Percentiles rank a stretch among this genome's conserved stretches.
These are phyloP conservation scores for Quercus suber DNA, from an alignment of 306 rosid species.

Conservation along the genomic window DNA sequence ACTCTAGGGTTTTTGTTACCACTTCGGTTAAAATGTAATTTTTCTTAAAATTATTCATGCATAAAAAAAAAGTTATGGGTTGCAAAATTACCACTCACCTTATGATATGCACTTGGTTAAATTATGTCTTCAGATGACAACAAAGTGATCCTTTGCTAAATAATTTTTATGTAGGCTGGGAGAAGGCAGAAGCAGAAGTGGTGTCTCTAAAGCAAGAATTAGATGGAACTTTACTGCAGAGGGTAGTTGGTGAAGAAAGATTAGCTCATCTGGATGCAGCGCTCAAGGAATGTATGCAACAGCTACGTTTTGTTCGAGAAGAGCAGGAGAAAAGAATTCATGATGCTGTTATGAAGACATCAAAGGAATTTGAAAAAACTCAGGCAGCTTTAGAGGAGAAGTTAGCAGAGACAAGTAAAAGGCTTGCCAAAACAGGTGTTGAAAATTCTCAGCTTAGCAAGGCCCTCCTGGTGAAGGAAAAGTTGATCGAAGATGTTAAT, in stretches of 20 bases:
- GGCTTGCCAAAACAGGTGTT: conserved; percentile 51
- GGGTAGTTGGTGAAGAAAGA: conserved; percentile 59
- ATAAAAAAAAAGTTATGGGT: background rate
- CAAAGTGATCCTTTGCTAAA: conserved; percentile 16
- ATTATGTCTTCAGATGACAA: background rate
- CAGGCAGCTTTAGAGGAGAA: conserved; percentile 54
- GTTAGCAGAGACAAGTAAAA: conserved; percentile 53
- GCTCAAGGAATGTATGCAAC: conserved; percentile 87
- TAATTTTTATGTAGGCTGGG: conserved; percentile 57
- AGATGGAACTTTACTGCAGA: conserved; percentile 56
- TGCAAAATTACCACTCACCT: background rate
- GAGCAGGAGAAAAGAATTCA: conserved; percentile 79
- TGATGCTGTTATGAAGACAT: conserved; percentile 66
- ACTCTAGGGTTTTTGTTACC: too few relatives aligned
- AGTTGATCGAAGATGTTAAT: conserved; percentile 59
- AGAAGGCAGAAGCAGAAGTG: conserved; percentile 61
- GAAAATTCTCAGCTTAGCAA: conserved; percentile 66
- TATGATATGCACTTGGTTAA: background rate
- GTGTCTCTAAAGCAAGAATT: conserved; percentile 50
- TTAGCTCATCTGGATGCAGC: conserved; percentile 71
- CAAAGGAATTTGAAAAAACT: conserved; percentile 65
- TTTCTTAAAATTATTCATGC: background rate
- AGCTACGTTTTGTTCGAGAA: conserved; percentile 78
- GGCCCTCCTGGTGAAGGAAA: conserved; percentile 58
- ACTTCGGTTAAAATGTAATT: too few relatives aligned